Percentiles rank a stretch among this genome's conserved stretches.
Evolutionary conservation across 1,284 basidiomycete genomes (phyloP).

Genomic region (Heliocybe sulcata): DNA sequence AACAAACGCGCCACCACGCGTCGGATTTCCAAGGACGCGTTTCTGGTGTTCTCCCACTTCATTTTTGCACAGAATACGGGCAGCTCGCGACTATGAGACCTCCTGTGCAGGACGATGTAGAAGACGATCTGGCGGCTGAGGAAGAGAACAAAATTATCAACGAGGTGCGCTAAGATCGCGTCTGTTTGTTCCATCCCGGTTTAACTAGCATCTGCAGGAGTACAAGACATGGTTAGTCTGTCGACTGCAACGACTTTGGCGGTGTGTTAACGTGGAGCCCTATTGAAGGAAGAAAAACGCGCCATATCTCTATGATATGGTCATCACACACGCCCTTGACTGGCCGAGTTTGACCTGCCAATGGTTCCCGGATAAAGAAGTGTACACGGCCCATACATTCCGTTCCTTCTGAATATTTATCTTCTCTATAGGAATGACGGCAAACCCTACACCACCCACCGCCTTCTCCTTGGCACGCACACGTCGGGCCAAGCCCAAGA

Average conservation of each 20-base stretch:
- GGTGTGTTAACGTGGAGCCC: not conserved
- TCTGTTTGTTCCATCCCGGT: not conserved
- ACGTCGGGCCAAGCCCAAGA: conserved; percentile 95
- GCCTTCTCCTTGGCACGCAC: conserved; percentile 94
- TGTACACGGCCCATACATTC: conserved; percentile 39
- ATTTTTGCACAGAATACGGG: not conserved
- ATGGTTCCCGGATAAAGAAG: conserved; percentile 98
- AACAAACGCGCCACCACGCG: too few relatives aligned
- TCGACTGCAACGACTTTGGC: conserved; percentile 2
- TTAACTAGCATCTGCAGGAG: conserved; percentile 37
- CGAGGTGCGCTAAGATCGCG: conserved; percentile 46
- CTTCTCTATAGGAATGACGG: conserved; percentile 56
- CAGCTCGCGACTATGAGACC: conserved; percentile 42
- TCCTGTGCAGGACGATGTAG: conserved; percentile 61
- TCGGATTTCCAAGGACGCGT: not conserved
- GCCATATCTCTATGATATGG: conserved; percentile 94
- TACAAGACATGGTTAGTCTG: conserved; percentile 70
- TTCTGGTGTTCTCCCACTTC: not conserved
- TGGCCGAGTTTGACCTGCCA: conserved; percentile 98
- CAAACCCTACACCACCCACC: conserved; percentile 90
- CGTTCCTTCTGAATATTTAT: conserved; percentile 1
- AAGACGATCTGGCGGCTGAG: conserved; percentile 76
- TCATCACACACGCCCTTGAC: conserved; percentile 96
- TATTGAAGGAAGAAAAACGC: conserved; percentile 89
- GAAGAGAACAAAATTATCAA: conserved; percentile 91